Evolutionary conservation across 139 green algal species (phyloP), one percentile per base, ranked within the genome.

Genomic region (Closterium sp.): DNA sequence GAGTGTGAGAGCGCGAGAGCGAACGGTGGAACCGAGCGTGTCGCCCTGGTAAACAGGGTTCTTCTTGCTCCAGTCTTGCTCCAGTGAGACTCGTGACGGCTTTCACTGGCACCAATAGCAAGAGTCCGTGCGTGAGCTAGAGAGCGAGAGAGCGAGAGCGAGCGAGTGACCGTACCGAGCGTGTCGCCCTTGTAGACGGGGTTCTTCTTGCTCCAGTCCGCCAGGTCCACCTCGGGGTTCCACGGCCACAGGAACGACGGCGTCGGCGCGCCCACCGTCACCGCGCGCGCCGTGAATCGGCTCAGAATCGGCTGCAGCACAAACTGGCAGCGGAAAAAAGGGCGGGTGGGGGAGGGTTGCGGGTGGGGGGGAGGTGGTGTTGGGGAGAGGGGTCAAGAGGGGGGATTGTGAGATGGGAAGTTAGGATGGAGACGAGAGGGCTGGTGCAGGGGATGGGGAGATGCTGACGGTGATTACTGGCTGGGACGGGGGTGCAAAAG

Each of bases 171-270:
- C 83, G n/a, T 23, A 86, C 83, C 83, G 83, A 86, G 83, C 30
- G 30, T 86, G 83, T 86, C 83, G 83, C 83, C 83, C 30, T 32
- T 33, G 83, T 86, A 86, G 30, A 86, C 83, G 30, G 28, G n/a
- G 83, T 86, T 86, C 21, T 86, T 34, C 83, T 34, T 86, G 83
- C 83, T 86, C 83, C 83, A 86, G 30, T 32, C 83, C 30, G 30
- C 83, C 7, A 34, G 9, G 2, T 86, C 30, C 30, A 32, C 83
- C 30, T 86, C 30, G n/a, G n/a, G 30, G 30, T 86, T 86, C 83
- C 83, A 86, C 83, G 83, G 83, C 83, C 83, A 86, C 30, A 33
- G 83, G 83, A 86, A 86, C 83, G n/a, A 33, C 30, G 30, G 83
- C 83, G 83, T 76, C 16, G 55, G 55, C 55, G 7, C 55, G 55